These are phyloP conservation scores for Arthroderma sp. DNA, from an alignment of 2,329 filamentous ascomycete genomes.

Conservation along the genomic window DNA sequence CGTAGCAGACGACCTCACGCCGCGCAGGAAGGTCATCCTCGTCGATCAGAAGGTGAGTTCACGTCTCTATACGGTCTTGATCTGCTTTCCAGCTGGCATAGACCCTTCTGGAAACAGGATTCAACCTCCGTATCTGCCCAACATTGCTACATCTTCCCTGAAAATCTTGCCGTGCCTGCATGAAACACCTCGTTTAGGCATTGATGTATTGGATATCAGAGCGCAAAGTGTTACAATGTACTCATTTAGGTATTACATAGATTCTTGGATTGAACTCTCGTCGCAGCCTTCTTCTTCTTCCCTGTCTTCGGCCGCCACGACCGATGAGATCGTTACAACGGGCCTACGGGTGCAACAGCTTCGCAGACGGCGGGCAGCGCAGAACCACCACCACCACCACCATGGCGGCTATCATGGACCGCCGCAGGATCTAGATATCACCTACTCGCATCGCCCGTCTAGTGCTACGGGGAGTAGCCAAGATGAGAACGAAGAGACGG, in stretches of 20 bases:
- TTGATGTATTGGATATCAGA: slow-evolving; percentile 1
- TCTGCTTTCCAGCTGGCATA: neutral
- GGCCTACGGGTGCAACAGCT: slow-evolving; percentile 65
- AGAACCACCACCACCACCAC: slow-evolving; percentile 50
- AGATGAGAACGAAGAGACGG: slow-evolving; percentile 88
- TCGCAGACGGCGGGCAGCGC: slow-evolving; percentile 41
- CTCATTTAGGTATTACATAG: slow-evolving; percentile 45
- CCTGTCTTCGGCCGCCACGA: slow-evolving; percentile 57
- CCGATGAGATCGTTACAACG: slow-evolving; percentile 82
- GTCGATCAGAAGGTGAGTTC: slow-evolving; percentile 5
- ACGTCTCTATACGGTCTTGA: slow-evolving; percentile 1
- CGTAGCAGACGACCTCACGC: neutral
- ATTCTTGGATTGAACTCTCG: slow-evolving; percentile 92
- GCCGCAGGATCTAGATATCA: slow-evolving; percentile 31
- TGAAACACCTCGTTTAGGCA: slow-evolving; percentile 5
- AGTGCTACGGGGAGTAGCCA: slow-evolving; percentile 58
- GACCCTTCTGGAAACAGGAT: slow-evolving; percentile 2
- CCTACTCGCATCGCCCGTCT: slow-evolving; percentile 33
- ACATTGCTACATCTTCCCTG: neutral
- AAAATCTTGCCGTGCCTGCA: neutral
- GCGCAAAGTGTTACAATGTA: slow-evolving; percentile 23
- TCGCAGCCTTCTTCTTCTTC: slow-evolving; percentile 92
- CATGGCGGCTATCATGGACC: slow-evolving; percentile 26
- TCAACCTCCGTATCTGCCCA: neutral
- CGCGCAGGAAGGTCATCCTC: neutral